These are phyloP conservation scores for Barnettozyma salicaria DNA, from an alignment of 805 yeast species.

Conservation along the genomic window DNA sequence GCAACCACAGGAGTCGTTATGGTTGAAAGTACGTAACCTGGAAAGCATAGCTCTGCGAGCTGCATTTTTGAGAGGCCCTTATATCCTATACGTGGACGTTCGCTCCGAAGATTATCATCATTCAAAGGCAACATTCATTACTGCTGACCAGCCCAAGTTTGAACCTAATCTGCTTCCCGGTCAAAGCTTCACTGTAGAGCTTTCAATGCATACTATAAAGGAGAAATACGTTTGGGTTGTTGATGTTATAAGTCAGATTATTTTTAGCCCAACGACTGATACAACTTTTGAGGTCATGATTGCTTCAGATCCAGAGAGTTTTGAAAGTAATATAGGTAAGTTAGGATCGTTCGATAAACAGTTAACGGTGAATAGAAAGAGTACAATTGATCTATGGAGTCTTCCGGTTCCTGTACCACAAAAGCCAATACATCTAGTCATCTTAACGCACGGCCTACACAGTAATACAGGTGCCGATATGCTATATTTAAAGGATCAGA, in stretches of 20 bases:
- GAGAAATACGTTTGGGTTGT: constrained; percentile 58
- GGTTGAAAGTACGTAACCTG: constrained; percentile 54
- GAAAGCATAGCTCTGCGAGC: constrained; percentile 62
- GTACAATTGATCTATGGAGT: constrained; percentile 69
- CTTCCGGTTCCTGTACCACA: constrained; percentile 40
- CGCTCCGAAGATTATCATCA: constrained; percentile 49
- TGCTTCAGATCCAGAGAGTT: constrained; percentile 34
- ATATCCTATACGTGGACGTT: constrained; percentile 66
- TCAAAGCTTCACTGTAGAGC: constrained; percentile 51
- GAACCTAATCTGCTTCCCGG: constrained; percentile 71
- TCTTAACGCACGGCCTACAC: constrained; percentile 73
- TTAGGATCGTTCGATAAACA: constrained; percentile 28
- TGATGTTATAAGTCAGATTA: constrained; percentile 64
- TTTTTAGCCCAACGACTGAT: constrained; percentile 57
- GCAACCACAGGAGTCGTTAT: constrained; percentile 31
- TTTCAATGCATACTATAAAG: constrained; percentile 59
- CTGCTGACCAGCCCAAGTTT: constrained; percentile 72
- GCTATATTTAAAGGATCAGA: constrained; percentile 64
- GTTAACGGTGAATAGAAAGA: constrained; percentile 45
- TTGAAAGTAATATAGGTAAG: constrained; percentile 24
- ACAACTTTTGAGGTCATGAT: constrained; percentile 58
- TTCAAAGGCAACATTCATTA: constrained; percentile 45
- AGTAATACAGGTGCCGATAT: constrained; percentile 73
- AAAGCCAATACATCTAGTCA: constrained; percentile 56
- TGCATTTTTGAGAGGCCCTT: constrained; percentile 73